These are phyloP conservation scores for Hypoxylon perforatum DNA, from an alignment of 495 filamentous ascomycete species.

Conservation along the genomic window DNA sequence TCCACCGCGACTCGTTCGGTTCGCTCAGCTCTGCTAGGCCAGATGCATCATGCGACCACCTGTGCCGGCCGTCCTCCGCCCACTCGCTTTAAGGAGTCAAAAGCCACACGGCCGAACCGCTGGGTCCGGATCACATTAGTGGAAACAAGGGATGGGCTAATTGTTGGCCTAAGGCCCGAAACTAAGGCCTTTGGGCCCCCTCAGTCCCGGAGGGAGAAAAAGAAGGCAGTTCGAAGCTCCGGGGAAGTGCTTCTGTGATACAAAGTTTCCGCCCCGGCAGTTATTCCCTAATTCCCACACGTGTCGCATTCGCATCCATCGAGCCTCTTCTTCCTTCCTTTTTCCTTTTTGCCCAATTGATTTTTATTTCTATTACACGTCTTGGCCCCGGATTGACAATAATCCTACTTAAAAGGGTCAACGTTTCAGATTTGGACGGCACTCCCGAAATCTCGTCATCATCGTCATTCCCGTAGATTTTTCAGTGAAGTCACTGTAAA, in stretches of 20 bases:
- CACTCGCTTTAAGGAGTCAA: conserved; percentile 9
- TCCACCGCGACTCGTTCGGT: conserved; percentile 26
- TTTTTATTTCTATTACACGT: background rate
- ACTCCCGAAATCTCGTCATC: conserved; percentile 8
- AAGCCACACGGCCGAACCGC: conserved; percentile 32
- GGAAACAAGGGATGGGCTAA: background rate
- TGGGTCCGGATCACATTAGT: conserved; percentile 13
- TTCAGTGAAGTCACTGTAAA: background rate
- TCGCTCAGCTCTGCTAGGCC: conserved; percentile 2
- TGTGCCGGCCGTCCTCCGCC: conserved; percentile 27
- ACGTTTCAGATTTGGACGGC: conserved; percentile 10
- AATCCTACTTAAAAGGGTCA: background rate
- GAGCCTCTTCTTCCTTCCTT: background rate
- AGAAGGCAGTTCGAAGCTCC: background rate
- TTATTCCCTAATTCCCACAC: background rate
- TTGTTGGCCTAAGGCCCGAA: conserved; percentile 14
- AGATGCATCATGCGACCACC: conserved; percentile 30
- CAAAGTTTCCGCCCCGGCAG: background rate
- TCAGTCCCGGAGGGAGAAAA: background rate
- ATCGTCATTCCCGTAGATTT: conserved; percentile 2
- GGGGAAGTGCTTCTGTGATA: conserved; percentile 4
- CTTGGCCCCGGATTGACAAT: background rate
- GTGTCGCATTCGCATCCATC: background rate
- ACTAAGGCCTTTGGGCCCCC: background rate
- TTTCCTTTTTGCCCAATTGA: background rate